phyloP scores from a whole-genome alignment of 2,329 filamentous ascomycete genomes.

The Magnaporthales sp. region DNA sequence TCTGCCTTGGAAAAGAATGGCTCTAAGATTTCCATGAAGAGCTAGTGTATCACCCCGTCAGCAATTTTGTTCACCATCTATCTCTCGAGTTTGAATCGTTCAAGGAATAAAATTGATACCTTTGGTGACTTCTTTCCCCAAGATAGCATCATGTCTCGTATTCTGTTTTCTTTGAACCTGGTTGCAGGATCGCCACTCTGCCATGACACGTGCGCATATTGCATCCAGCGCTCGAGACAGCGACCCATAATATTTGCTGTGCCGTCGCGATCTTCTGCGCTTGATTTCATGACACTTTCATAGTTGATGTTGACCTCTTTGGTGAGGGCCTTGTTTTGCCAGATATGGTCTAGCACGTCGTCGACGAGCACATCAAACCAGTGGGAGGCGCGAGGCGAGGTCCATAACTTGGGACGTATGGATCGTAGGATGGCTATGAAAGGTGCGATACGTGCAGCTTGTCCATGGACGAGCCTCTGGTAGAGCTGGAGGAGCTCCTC shows the following conservation, averaged over 20 bases:
- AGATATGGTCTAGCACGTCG: conserved; percentile 44
- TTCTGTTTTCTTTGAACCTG: conserved; percentile 39
- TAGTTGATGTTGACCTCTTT: conserved; percentile 57
- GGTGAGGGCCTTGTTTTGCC: conserved; percentile 53
- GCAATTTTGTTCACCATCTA: background rate
- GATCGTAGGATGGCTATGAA: conserved; percentile 61
- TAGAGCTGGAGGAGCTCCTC: conserved; percentile 64
- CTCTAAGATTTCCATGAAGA: conserved; percentile 59
- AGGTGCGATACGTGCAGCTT: conserved; percentile 45
- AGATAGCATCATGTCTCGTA: conserved; percentile 42
- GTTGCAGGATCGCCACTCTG: conserved; percentile 25
- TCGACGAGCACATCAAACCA: conserved; percentile 63
- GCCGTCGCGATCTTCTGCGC: conserved; percentile 45
- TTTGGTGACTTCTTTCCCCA: conserved; percentile 63
- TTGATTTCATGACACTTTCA: conserved; percentile 52
- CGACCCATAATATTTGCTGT: conserved; percentile 42
- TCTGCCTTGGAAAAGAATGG: conserved; percentile 55
- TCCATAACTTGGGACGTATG: conserved; percentile 55
- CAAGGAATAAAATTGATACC: conserved; percentile 16
- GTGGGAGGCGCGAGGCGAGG: conserved; percentile 51
- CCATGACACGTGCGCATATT: conserved; percentile 29
- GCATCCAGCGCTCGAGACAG: conserved; percentile 49
- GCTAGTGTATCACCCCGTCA: conserved; percentile 27
- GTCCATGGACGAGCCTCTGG: conserved; percentile 51
- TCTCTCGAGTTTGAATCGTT: background rate